Evolutionary conservation across 345 rosid genomes (phyloP).

Genomic region (Hirschfeldia incana): DNA sequence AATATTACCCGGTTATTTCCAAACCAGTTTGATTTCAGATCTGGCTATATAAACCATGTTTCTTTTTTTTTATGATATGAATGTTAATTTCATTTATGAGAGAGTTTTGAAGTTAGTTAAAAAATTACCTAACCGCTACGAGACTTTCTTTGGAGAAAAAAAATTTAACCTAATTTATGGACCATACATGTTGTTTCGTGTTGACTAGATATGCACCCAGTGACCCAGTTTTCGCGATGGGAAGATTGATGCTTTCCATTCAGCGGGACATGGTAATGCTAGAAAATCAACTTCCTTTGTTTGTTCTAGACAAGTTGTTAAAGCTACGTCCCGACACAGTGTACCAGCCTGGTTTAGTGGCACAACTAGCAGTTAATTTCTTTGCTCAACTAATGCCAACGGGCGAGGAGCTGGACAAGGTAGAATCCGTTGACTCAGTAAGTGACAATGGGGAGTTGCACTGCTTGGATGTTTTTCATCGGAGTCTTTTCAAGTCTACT

Average conservation of each 20-base stretch:
- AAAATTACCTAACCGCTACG: not conserved
- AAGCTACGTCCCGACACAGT: conserved; percentile 62
- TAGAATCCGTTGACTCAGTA: conserved; percentile 58
- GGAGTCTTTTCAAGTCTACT: conserved; percentile 59
- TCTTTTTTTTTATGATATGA: not conserved
- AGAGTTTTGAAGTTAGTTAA: not conserved
- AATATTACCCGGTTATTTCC: not conserved
- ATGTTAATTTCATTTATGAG: not conserved
- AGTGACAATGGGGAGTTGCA: conserved; percentile 63
- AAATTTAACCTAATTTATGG: not conserved
- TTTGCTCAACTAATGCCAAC: conserved; percentile 85
- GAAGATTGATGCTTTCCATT: conserved; percentile 84
- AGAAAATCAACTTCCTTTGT: conserved; percentile 84
- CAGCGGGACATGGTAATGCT: conserved; percentile 90
- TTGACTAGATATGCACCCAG: conserved; percentile 51
- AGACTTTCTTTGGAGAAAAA: not conserved
- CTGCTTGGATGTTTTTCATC: conserved; percentile 74
- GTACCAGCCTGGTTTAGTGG: conserved; percentile 60
- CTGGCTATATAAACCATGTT: not conserved
- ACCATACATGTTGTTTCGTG: not conserved
- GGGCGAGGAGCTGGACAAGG: conserved; percentile 62
- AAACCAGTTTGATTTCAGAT: conserved; percentile 7
- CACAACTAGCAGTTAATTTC: conserved; percentile 62
- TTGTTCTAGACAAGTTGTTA: conserved; percentile 61
- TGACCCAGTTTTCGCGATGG: conserved; percentile 83